phyloP scores from a whole-genome alignment of 2,329 filamentous ascomycete genomes.

The Xylaria sp. region DNA sequence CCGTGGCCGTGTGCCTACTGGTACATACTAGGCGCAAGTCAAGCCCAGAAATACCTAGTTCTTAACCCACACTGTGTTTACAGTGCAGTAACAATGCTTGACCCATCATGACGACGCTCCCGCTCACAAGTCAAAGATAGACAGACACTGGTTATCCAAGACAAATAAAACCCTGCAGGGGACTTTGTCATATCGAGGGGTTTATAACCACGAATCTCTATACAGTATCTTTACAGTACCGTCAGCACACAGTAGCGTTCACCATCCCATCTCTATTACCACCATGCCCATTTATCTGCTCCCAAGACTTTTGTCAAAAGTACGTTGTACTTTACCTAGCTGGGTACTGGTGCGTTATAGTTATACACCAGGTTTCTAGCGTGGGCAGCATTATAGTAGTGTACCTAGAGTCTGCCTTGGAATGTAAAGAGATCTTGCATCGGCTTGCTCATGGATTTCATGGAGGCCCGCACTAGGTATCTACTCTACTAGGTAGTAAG shows the following conservation, averaged over 20 bases:
- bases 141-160: conserved; percentile 19
- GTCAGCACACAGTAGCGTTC: neutral
- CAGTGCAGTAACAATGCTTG: conserved; percentile 5
- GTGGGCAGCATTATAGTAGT: neutral
- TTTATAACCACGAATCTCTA: conserved; percentile 11
- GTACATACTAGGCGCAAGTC: conserved; percentile 4
- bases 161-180: conserved; percentile 41
- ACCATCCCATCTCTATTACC: neutral
- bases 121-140: conserved; percentile 12
- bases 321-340: conserved; percentile 22
- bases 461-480: neutral
- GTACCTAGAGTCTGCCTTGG: no score
- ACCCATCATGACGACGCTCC: conserved; percentile 11
- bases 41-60: neutral
- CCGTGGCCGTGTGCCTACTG: conserved; percentile 14
- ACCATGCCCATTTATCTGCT: conserved; percentile 12
- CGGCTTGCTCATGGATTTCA: neutral
- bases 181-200: conserved; percentile 38
- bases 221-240: conserved; percentile 24
- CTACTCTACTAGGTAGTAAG: neutral
- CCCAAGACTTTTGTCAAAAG: conserved; percentile 25
- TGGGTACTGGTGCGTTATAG: conserved; percentile 1
- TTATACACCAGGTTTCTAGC: no score
- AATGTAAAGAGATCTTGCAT: no score
- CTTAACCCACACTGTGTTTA: conserved; percentile 26